Evolutionary conservation across 2,329 filamentous ascomycete genomes (phyloP), one percentile per base, ranked within the genome.

Genomic region (Periconia sp.): DNA sequence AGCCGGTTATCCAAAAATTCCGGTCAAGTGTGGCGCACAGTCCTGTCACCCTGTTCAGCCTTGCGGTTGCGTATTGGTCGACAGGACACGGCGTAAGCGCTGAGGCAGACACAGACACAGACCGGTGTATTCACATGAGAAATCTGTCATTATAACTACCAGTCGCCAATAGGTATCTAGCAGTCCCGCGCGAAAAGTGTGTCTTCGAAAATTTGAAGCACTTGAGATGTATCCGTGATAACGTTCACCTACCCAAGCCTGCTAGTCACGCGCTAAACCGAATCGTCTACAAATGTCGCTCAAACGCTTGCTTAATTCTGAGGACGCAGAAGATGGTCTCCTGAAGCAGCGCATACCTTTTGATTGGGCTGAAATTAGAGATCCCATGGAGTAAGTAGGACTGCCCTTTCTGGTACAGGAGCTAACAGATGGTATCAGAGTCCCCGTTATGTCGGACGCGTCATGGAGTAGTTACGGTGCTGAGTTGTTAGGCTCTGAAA

Each of bases 261-360:
- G 43, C 54, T 57, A 56, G 41, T 45, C 41, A 18, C 33, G 35
- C 20, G 14, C 33, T 31, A 40, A 18, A 17, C 18, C 1, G 14
- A 27, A 11, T 42, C n/a, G n/a, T 41, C 27, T n/a, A 9, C 31
- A 45, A 27, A 62, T 64, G 61, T 63, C 58, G 17, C 55, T 67
- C 20, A 67, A 67, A 47, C 64, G 62, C 27, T 45, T 67, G 33
- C 51, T 68, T 33, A 66, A 66, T 45, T 51, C 58, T 18, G 65
- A 63, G 2, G 50, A 60, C 20, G 43, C 37, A 11, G 45, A 52
- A 6, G 27, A 50, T 17, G 20, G 47, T 40, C 41, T 52, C n/a
- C 11, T 35, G 18, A 27, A 35, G n/a, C 52, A 57, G 42, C 50
- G 49, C 17, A 33, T 41, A 11, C 10, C 48, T 14, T n/a, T 49